Evolutionary conservation across 495 filamentous ascomycete genomes (phyloP).

Genomic region (Xylaria grammica): DNA sequence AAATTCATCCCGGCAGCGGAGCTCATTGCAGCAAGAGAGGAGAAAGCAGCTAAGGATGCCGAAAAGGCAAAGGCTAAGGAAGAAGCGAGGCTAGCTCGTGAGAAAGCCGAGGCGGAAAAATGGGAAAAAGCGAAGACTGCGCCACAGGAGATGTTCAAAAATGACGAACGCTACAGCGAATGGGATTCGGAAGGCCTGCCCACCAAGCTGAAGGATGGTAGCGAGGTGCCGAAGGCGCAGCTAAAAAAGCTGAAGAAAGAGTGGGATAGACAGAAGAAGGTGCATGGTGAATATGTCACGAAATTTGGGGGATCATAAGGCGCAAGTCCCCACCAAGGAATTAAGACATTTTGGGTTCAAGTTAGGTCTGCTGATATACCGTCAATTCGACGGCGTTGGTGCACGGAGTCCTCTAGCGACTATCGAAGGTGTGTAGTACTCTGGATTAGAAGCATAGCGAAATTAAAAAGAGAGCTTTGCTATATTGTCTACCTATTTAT

Average conservation of each 20-base stretch:
- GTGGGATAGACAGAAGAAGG: conserved; percentile 90
- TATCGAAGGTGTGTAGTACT: background rate
- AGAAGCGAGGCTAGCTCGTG: conserved; percentile 63
- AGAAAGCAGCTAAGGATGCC: conserved; percentile 63
- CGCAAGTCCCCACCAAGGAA: conserved; percentile 10
- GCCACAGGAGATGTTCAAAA: conserved; percentile 73
- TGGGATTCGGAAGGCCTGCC: conserved; percentile 92
- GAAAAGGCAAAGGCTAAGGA: conserved; percentile 64
- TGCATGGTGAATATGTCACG: conserved; percentile 66
- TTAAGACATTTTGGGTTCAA: background rate
- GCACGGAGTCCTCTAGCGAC: background rate
- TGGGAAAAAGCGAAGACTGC: conserved; percentile 74
- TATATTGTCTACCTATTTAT: too few relatives aligned
- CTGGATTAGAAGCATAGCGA: background rate
- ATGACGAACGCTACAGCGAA: conserved; percentile 69
- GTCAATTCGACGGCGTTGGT: too few relatives aligned
- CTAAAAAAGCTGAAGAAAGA: conserved; percentile 88
- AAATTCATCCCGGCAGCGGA: conserved; percentile 77
- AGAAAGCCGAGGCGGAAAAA: conserved; percentile 56
- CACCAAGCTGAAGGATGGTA: conserved; percentile 72
- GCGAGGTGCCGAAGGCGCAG: conserved; percentile 80
- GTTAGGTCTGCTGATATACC: background rate
- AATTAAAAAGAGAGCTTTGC: background rate
- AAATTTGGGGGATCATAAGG: conserved; percentile 49
- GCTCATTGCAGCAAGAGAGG: conserved; percentile 72